A percentile compares a stretch with the other conserved stretches of the same genome.
These are phyloP conservation scores for Cichorium intybus DNA, from an alignment of 140 eudicot genomes.

Conservation along the genomic window DNA sequence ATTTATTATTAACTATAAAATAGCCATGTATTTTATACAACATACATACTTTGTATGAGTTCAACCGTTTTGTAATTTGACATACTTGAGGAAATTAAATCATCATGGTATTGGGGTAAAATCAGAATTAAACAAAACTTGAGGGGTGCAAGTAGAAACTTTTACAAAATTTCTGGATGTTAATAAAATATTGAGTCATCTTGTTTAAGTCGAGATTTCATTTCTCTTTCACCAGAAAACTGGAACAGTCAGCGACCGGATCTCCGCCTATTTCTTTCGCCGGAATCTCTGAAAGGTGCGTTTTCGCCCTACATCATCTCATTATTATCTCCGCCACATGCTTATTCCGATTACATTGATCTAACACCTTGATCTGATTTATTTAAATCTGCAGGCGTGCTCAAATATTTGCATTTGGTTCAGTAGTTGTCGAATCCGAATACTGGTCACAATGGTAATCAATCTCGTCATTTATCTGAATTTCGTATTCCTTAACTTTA, in stretches of 20 bases:
- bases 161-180: neutral
- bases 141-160: neutral
- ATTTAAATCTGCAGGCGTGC: constrained; percentile 12
- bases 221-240: neutral
- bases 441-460: constrained; percentile 22
- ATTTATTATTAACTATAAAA: too few relatives aligned
- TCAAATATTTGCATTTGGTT: constrained; percentile 13
- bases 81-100: too few relatives aligned
- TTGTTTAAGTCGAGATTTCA: neutral
- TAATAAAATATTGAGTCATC: neutral
- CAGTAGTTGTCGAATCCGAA: constrained; percentile 10
- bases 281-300: constrained; percentile 10
- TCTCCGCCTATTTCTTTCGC: constrained; percentile 23
- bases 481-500: neutral
- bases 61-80: too few relatives aligned
- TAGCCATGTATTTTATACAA: too few relatives aligned
- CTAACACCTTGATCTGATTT: constrained; percentile 11
- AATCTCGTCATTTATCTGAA: neutral
- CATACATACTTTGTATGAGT: too few relatives aligned
- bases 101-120: too few relatives aligned
- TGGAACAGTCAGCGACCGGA: constrained; percentile 1
- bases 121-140: neutral
- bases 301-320: neutral
- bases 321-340: neutral
- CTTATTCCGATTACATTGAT: neutral